Percentiles rank a stretch among this genome's conserved stretches.
phyloP scores from a whole-genome alignment of 805 yeast species.

The Saccharomycopsis malanga region DNA sequence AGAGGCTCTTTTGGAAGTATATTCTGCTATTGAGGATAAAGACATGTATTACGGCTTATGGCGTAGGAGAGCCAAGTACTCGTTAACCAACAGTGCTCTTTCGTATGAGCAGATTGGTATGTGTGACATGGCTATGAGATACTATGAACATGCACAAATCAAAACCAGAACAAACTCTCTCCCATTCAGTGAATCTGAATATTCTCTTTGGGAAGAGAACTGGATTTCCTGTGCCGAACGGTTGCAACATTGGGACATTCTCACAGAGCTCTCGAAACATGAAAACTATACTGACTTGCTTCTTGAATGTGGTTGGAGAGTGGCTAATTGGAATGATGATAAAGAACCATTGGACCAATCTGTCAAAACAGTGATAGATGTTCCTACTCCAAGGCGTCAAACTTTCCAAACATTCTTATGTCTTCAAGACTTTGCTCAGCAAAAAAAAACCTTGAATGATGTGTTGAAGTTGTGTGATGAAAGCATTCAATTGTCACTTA shows the following conservation, averaged over 20 bases:
- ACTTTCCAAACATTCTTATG: conserved; percentile 91
- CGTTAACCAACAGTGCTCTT: conserved; percentile 87
- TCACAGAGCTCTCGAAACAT: conserved; percentile 93
- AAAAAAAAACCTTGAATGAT: conserved; percentile 77
- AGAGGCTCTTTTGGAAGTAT: conserved; percentile 79
- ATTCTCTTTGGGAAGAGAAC: conserved; percentile 95
- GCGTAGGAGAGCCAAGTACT: conserved; percentile 93
- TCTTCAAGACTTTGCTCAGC: conserved; percentile 89
- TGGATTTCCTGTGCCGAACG: conserved; percentile 98
- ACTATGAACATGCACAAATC: conserved; percentile 94
- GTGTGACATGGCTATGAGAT: conserved; percentile 89
- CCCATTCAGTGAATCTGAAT: conserved; percentile 93
- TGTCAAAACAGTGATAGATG: conserved; percentile 95
- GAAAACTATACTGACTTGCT: conserved; percentile 94
- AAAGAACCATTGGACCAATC: conserved; percentile 91
- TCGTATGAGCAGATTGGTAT: conserved; percentile 92
- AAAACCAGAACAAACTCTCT: conserved; percentile 92
- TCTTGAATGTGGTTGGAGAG: conserved; percentile 99
- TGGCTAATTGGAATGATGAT: conserved; percentile 96
- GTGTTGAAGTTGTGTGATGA: conserved; percentile 87
- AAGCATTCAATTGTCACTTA: conserved; percentile 85
- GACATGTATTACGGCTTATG: conserved; percentile 97
- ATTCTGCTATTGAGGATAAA: conserved; percentile 82
- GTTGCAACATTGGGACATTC: conserved; percentile 94
- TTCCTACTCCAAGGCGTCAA: conserved; percentile 95